Evolutionary conservation across 2,329 filamentous ascomycete genomes (phyloP).

Genomic region (Colletotrichum nymphaeae): DNA sequence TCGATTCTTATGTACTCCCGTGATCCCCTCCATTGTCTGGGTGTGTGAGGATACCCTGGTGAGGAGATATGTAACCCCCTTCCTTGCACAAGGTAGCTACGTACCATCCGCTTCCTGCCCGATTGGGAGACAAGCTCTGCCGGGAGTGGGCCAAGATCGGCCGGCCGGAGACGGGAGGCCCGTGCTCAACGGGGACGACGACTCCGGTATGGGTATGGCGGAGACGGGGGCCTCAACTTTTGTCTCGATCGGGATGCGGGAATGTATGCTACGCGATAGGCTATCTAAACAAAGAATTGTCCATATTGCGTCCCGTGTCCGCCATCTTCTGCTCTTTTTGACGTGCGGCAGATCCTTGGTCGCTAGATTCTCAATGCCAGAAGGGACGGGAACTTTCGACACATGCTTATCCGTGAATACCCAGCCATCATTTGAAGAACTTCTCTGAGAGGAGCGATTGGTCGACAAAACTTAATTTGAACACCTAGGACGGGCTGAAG

Average conservation of each 20-base stretch:
- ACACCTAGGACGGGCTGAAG: no score
- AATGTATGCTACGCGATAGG: not conserved
- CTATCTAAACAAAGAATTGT: no score
- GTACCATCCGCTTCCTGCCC: not conserved
- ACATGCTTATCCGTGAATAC: not conserved
- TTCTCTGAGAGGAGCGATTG: not conserved
- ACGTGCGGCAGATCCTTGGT: not conserved
- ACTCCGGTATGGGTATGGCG: not conserved
- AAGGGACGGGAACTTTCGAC: not conserved
- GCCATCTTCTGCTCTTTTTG: not conserved
- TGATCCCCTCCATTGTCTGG: not conserved
- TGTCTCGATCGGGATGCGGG: not conserved
- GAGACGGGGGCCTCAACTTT: not conserved
- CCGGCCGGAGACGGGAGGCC: no score
- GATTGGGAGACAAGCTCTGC: not conserved
- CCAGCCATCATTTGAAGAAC: not conserved
- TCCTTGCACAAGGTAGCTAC: not conserved
- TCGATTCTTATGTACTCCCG: not conserved
- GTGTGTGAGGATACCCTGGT: not conserved
- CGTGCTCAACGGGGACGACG: not conserved
- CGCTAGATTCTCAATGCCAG: not conserved
- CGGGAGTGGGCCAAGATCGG: not conserved
- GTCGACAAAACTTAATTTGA: not conserved
- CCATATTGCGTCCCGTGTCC: fast-evolving
- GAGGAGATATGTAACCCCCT: not conserved